Evolutionary conservation across 192 early-diverging fungal species (phyloP), one percentile per base, ranked within the genome.

Genomic region (Chytriomyces sp.): DNA sequence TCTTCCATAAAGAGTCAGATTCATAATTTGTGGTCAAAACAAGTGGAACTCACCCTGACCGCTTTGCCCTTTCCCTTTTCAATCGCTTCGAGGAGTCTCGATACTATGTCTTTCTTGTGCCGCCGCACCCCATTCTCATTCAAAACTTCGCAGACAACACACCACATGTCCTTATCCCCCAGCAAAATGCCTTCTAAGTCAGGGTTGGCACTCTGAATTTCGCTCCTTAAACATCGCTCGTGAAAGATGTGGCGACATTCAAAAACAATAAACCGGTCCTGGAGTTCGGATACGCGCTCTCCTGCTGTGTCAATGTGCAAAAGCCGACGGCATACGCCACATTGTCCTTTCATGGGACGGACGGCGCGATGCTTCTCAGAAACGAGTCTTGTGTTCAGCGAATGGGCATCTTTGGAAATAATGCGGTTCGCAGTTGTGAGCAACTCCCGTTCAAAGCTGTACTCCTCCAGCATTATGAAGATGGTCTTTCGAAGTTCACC

Each of bases 191-290:
- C 22, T 19, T 7, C 17, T 4, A 39, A 34, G 6, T 30, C 62
- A 8, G 12, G 14, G 33, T 44, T 66, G 2, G n/a, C 59, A 17
- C 12, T 32, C 39, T 78, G 73, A 69, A 83, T 71, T 37, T 73
- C 76, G 26, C 30, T 53, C 52, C 63, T 57, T 57, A 84, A 61
- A 72, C 84, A 85, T 39, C 39, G 59, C 17, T 56, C 67, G 70
- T 85, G 84, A 58, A 75, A 85, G 2, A 76, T 64, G 62, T 85
- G 84, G 1, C 73, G 65, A 49, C 84, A 85, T 28, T 55, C 41
- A 72, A 83, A 82, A 19, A 83, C 61, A 30, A 67, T 67, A 26
- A 83, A 44, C 26, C 52, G 33, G 22, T 81, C 79, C 26, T 28
- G 14, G 14, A 59, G 36, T n/a, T 85, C 78, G 30, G 58, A 59